Evolutionary conservation across 176 grass and related monocot genomes (phyloP).

Genomic region (Cenchrus americanus): DNA sequence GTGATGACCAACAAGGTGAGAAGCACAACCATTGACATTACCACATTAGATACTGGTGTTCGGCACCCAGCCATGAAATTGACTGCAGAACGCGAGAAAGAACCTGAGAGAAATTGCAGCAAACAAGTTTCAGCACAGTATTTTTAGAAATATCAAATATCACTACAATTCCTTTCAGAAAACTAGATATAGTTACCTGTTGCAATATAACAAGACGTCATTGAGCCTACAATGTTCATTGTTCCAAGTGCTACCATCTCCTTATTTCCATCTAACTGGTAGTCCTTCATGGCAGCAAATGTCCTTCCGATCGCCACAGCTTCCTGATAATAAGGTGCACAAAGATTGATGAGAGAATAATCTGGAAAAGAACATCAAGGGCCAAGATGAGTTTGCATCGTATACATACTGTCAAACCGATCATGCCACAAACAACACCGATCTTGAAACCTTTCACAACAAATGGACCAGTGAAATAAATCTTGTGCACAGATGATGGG

Average conservation of each 20-base stretch:
- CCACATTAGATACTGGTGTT: conserved; percentile 82
- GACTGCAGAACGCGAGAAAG: conserved; percentile 93
- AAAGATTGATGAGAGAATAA: neutral
- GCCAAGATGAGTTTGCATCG: neutral
- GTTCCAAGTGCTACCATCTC: conserved; percentile 97
- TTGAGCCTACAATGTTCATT: conserved; percentile 92
- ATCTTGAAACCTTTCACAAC: conserved; percentile 91
- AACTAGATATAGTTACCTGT: conserved; percentile 57
- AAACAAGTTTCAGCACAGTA: conserved; percentile 24
- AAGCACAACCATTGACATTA: conserved; percentile 87
- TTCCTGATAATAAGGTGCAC: conserved; percentile 57
- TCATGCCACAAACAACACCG: conserved; percentile 67
- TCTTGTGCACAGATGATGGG: conserved; percentile 76
- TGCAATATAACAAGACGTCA: conserved; percentile 91
- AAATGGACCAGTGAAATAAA: conserved; percentile 76
- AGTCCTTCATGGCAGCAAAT: conserved; percentile 91
- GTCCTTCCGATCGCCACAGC: conserved; percentile 98
- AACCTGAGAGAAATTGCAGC: conserved; percentile 56
- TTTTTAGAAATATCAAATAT: neutral
- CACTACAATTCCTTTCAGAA: neutral
- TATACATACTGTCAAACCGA: conserved; percentile 79
- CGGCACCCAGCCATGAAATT: conserved; percentile 96
- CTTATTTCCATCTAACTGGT: conserved; percentile 94
- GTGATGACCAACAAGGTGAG: conserved; percentile 90
- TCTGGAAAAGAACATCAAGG: neutral